These are phyloP conservation scores for Fusarium dlaminii DNA, from an alignment of 2,329 filamentous ascomycete species.

Conservation along the genomic window DNA sequence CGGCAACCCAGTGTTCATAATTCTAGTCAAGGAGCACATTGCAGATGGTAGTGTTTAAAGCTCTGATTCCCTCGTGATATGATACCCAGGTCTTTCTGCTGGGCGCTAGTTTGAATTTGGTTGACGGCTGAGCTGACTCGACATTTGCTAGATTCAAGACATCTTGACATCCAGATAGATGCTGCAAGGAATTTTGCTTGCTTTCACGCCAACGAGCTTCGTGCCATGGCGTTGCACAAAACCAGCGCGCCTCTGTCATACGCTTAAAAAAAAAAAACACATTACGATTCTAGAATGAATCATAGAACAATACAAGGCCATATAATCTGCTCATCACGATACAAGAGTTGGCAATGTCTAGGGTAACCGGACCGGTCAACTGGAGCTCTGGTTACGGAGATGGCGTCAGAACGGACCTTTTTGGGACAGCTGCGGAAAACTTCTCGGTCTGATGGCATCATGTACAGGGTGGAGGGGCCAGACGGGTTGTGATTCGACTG, in stretches of 20 bases:
- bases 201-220: neutral
- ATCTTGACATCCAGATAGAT: neutral
- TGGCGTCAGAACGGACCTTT: conserved; percentile 40
- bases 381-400: conserved; percentile 20
- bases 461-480: conserved; percentile 24
- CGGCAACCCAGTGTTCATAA: neutral
- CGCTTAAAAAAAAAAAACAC: neutral
- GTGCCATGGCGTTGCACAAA: neutral
- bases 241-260: no score
- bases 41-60: neutral
- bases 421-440: conserved; percentile 16
- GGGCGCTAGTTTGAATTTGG: conserved; percentile 7
- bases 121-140: neutral
- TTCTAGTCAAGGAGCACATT: neutral
- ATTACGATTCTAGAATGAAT: neutral
- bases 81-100: conserved; percentile 3
- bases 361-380: conserved; percentile 33
- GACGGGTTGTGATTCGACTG: conserved; percentile 34
- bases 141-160: neutral
- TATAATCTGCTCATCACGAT: neutral
- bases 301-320: neutral
- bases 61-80: conserved; percentile 14
- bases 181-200: neutral
- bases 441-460: conserved; percentile 33
- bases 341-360: neutral